Conservation (phyloP, 1,139 yeast genomes). For the Hansenula sp. region DNA sequence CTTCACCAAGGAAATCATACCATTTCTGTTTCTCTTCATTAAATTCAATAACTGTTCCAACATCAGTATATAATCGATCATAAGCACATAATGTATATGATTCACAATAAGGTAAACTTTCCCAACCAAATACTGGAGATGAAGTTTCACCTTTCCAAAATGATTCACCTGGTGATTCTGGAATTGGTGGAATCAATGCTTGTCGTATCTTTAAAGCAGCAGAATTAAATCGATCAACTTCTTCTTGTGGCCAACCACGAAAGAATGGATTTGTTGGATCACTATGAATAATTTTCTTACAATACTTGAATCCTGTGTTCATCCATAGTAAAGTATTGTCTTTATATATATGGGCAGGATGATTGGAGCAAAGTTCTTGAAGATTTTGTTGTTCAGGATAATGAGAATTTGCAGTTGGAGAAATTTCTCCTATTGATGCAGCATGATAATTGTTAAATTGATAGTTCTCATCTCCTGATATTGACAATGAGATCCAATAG, state of each 20-base stretch:
- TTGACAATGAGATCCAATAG: slow-evolving; percentile 48
- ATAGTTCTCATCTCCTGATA: slow-evolving; percentile 46
- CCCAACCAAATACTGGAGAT: slow-evolving; percentile 55
- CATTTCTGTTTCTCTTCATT: slow-evolving; percentile 4
- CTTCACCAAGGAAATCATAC: slow-evolving; percentile 11
- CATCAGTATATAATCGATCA: slow-evolving; percentile 27
- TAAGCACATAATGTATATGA: slow-evolving; percentile 58
- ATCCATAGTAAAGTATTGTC: slow-evolving; percentile 44
- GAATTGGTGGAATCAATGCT: slow-evolving; percentile 49
- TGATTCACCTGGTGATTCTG: slow-evolving; percentile 17
- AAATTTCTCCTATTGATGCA: slow-evolving; percentile 39
- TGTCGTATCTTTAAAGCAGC: slow-evolving; percentile 41
- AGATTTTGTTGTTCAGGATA: slow-evolving; percentile 11
- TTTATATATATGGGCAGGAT: slow-evolving; percentile 38
- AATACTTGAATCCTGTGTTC: slow-evolving; percentile 48
- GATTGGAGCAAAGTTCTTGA: slow-evolving; percentile 38
- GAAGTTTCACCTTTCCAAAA: slow-evolving; percentile 19
- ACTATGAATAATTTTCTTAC: slow-evolving; percentile 27
- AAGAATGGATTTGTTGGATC: slow-evolving; percentile 14
- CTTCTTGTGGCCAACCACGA: slow-evolving; percentile 6
- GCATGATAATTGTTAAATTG: slow-evolving; percentile 33
- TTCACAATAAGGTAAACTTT: slow-evolving; percentile 44
- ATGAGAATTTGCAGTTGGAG: slow-evolving; percentile 13
- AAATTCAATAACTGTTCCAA: slow-evolving; percentile 14
- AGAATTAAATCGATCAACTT: slow-evolving; percentile 25